Base-by-base conservation (phyloP, 495 filamentous ascomycete species). In the Xylaria longipes region DNA sequence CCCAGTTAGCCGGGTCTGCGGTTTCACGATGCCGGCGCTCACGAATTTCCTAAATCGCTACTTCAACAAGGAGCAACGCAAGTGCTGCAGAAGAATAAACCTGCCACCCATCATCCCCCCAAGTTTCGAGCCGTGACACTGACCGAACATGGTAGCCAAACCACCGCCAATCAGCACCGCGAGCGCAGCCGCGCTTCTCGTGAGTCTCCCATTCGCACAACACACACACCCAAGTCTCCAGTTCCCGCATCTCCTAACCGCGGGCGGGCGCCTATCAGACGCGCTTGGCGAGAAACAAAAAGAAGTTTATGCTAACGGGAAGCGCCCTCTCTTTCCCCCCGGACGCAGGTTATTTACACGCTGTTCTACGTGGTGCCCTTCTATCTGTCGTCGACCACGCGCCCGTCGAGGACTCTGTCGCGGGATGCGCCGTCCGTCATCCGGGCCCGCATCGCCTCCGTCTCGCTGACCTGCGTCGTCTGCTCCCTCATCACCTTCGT, bases 341-440 rank as follows among this genome's bases (percentile, higher is more conserved):
- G 12, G 29, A 27, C 22, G 33, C 35, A 95, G 89, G 80, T 94
- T 66, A 78, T 90, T 68, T 93, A 95, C 79, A 97, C 94, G 5
- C 77, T 93, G 70, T 79, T 92, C 83, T 99, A 98, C 84, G 93
- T 98, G 81, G 82, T 93, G 41, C 94, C 96, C 41, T 93, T 99
- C 85, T 98, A 98, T 82, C 82, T 95, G 72, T 96, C 90, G 29
- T 75, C 88, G 7, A 84, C 88, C 37, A 96, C 94, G 7, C 91
- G 94, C 25, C 94, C 95, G 4, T 94, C 93, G 1, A 87, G 89
- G n/a, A 89, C 86, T 64, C 88, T 97, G 25, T 92, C 92, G 65
- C 91, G 96, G 69, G 95, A 98, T 87, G 89, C 92, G 27, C 94
- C 96, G 25, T 92, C 91, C 11, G 95, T 97, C 25, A 97, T 99